Percentiles rank a stretch among this genome's conserved stretches.
Conservation (phyloP, 352 stramenopile genomes). For the Globisporangium mamillatum region DNA sequence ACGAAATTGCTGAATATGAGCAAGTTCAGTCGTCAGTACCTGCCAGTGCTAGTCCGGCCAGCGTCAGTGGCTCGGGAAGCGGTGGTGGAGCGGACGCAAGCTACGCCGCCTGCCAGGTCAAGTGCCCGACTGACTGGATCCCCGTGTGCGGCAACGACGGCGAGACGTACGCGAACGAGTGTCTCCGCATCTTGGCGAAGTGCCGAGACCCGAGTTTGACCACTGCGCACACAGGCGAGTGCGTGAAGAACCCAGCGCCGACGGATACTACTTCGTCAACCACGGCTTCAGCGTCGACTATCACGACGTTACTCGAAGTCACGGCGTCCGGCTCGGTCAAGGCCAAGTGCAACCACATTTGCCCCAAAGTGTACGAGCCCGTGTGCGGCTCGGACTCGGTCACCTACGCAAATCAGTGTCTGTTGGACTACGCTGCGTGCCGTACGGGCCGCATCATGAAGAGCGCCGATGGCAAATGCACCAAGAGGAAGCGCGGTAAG, state of each 20-base stretch:
- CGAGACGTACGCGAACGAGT: constrained; percentile 37
- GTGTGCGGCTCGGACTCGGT: constrained; percentile 61
- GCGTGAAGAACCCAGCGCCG: constrained; percentile 3
- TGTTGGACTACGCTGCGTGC: constrained; percentile 50
- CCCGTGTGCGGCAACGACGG: constrained; percentile 13
- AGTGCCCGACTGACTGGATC: constrained; percentile 6
- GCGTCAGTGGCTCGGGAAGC: not conserved
- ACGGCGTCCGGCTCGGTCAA: constrained; percentile 2
- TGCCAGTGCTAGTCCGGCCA: not conserved
- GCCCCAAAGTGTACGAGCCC: constrained; percentile 36
- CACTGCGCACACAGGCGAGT: constrained; percentile 38
- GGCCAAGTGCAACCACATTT: constrained; percentile 48
- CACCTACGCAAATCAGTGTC: constrained; percentile 63
- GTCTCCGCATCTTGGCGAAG: constrained; percentile 40
- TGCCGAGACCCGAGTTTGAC: constrained; percentile 41
- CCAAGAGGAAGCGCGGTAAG: constrained; percentile 18
- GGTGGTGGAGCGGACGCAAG: not conserved
- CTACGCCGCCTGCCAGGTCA: constrained; percentile 11
- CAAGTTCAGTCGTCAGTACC: not conserved
- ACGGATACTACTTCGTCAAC: constrained; percentile 18
- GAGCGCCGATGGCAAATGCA: constrained; percentile 42
- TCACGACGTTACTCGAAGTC: constrained; percentile 4
- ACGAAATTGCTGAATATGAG: not conserved
- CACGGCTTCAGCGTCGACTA: not conserved
- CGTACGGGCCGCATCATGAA: constrained; percentile 30